Percentiles rank a stretch among this genome's conserved stretches.
These are phyloP conservation scores for Ramaria sp. DNA, from an alignment of 768 basidiomycete genomes.

Conservation along the genomic window DNA sequence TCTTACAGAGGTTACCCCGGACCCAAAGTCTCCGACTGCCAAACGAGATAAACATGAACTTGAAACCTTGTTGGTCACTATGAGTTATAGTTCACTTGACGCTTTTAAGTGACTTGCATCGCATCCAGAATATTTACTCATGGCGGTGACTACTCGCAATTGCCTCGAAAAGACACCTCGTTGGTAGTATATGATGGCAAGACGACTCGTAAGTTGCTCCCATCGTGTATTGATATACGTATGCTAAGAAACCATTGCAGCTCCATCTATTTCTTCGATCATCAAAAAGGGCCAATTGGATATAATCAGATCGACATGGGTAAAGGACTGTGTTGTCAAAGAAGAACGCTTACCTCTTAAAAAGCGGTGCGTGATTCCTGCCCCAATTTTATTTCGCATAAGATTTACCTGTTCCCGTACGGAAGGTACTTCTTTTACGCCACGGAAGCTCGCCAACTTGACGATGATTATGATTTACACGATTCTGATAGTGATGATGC, in stretches of 20 bases:
- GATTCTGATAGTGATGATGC: constrained; percentile 25
- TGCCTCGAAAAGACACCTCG: constrained; percentile 42
- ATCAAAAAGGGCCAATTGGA: constrained; percentile 62
- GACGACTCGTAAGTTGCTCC: constrained; percentile 44
- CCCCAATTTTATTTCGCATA: not conserved
- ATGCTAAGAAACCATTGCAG: constrained; percentile 24
- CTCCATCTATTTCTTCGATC: constrained; percentile 58
- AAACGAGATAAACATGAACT: constrained; percentile 62
- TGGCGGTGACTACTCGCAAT: constrained; percentile 56
- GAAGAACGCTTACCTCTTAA: constrained; percentile 46
- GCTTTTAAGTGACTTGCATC: not conserved
- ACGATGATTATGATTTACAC: constrained; percentile 38
- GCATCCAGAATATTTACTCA: constrained; percentile 53
- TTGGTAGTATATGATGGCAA: constrained; percentile 61
- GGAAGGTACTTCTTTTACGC: constrained; percentile 74
- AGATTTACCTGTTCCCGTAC: not conserved
- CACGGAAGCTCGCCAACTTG: constrained; percentile 34
- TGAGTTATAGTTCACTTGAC: not conserved
- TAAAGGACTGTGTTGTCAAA: constrained; percentile 61
- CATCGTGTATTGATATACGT: not conserved
- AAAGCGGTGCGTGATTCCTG: constrained; percentile 41
- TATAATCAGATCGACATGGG: constrained; percentile 74
- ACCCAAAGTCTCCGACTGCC: constrained; percentile 58
- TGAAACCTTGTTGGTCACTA: constrained; percentile 41
- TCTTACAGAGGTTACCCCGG: constrained; percentile 55